Evolutionary conservation across 2,329 filamentous ascomycete genomes (phyloP), one percentile per base, ranked within the genome.

Genomic region (Plectosphaerella plurivora): DNA sequence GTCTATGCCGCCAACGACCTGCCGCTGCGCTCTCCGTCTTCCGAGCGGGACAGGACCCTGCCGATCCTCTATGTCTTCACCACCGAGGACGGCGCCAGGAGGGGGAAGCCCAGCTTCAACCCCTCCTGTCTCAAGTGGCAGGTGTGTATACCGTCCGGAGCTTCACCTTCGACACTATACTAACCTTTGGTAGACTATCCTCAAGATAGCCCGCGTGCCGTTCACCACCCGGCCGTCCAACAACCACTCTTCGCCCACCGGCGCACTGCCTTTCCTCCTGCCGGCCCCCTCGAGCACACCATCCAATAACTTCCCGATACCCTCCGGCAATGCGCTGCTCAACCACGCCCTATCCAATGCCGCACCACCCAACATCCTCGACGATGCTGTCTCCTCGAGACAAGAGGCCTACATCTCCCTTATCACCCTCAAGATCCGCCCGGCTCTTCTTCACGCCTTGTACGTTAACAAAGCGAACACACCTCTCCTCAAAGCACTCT

Each of bases 91-190:
- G 87, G 83, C 61, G 87, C 84, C 35, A 67, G 69, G 52, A 65
- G 65, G 39, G 84, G 84, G 5, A 72, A 75, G 28, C 88, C 91
- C 24, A 95, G 90, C 58, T 96, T 88, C 73, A 97, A 97, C 67
- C 94, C 94, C 11, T 84, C 86, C 53, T 99, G 94, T 74, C 76
- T 97, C 64, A 96, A 93, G 75, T 97, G 91, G 91, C 94, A 97
- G 88, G 91, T 93, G 62, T 60, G 83, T 68, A 9, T 5, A 41
- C 37, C 41, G 18, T 44, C 41, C n/a, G 10, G n/a, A 18, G 18
- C 22, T 22, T 16, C 22, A n/a, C 37, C 15, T 9, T 44, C 6
- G 37, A 16, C 15, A 3, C 11, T 22, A 16, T 12, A 16, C 41
- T 44, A 22, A 49, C 47, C 20, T 49, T 14, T 18, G 24, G 9